Evolutionary conservation across 768 basidiomycete genomes (phyloP).

Genomic region (Collybiopsis luxurians): DNA sequence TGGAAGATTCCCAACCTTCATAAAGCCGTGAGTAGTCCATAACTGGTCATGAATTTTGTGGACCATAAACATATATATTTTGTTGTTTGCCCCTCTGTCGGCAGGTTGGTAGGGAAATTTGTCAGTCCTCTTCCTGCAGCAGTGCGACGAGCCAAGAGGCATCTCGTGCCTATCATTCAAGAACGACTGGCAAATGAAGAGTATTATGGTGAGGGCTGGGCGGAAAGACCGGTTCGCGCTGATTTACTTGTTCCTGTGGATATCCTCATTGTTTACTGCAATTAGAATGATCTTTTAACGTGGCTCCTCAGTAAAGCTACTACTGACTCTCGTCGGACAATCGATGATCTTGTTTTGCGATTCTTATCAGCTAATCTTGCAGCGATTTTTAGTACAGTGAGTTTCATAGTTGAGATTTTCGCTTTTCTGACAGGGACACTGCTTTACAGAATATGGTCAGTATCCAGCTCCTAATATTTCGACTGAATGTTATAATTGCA

Average conservation of each 20-base stretch:
- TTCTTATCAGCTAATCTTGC: constrained; percentile 37
- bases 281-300: constrained; percentile 36
- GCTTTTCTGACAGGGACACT: background rate
- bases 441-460: background rate
- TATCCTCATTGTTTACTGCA: too few relatives aligned
- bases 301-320: constrained; percentile 36
- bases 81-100: background rate
- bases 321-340: constrained; percentile 19
- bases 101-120: background rate
- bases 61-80: background rate
- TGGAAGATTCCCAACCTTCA: constrained; percentile 29
- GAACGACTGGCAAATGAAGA: constrained; percentile 26
- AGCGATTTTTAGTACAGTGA: constrained; percentile 29
- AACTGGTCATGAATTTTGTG: background rate
- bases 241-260: background rate
- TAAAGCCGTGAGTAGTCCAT: constrained; percentile 34
- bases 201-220: constrained; percentile 26
- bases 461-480: too few relatives aligned
- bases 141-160: constrained; percentile 13
- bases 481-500: background rate
- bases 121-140: background rate
- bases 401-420: background rate
- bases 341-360: constrained; percentile 22
- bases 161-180: constrained; percentile 28
- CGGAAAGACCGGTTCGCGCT: constrained; percentile 25